A percentile compares a stretch with the other conserved stretches of the same genome.
Evolutionary conservation across 768 basidiomycete species (phyloP).

Genomic region (Boletellus sp.): DNA sequence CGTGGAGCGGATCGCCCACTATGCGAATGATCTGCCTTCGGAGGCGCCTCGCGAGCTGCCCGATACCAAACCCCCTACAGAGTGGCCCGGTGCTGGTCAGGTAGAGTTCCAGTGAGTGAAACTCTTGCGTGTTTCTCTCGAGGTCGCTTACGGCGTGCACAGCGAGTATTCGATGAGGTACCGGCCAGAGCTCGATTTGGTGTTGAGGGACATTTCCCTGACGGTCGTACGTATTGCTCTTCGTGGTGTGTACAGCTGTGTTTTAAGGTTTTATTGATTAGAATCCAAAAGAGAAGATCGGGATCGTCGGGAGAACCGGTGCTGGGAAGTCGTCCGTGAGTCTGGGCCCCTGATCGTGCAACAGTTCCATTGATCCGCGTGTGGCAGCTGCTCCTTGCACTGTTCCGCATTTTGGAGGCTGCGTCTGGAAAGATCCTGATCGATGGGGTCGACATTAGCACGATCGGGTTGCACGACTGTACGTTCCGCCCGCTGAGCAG

Average conservation of each 20-base stretch:
- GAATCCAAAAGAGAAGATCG: constrained; percentile 81
- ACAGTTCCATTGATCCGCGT: background rate
- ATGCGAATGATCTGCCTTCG: constrained; percentile 55
- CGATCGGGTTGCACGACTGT: constrained; percentile 66
- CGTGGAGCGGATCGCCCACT: constrained; percentile 82
- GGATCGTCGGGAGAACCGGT: constrained; percentile 85
- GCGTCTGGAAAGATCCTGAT: constrained; percentile 62
- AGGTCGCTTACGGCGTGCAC: background rate
- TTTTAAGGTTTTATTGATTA: constrained; percentile 26
- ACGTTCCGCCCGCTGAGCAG: background rate
- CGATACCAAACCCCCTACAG: constrained; percentile 43
- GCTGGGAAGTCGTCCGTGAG: constrained; percentile 73
- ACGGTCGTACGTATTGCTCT: constrained; percentile 47
- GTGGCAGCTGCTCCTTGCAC: constrained; percentile 57
- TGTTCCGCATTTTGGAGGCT: constrained; percentile 78
- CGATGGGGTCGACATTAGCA: constrained; percentile 73
- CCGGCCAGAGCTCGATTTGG: constrained; percentile 73
- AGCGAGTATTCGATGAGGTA: constrained; percentile 77
- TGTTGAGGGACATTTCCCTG: constrained; percentile 73
- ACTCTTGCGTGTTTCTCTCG: background rate
- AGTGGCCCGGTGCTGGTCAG: constrained; percentile 54
- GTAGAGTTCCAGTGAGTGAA: background rate
- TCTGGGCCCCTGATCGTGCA: background rate
- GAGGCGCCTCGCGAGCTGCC: constrained; percentile 72
- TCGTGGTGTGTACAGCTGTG: background rate